Conservation (phyloP, 2,329 filamentous ascomycete genomes). For the Aspergillus sergii region DNA sequence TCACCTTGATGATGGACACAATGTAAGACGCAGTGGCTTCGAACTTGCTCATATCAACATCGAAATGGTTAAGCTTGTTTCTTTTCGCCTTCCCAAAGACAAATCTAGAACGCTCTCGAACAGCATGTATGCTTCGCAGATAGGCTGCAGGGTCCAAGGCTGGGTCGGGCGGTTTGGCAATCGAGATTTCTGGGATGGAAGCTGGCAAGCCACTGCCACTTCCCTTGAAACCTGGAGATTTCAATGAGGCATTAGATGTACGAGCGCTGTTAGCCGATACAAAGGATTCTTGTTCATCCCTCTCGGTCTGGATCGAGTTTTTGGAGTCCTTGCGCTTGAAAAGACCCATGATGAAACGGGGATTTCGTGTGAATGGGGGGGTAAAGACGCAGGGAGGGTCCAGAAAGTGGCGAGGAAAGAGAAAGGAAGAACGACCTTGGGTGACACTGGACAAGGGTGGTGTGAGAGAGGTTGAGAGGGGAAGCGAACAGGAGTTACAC, state of each 20-base stretch:
- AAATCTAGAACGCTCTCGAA: constrained; percentile 75
- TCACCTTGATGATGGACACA: constrained; percentile 90
- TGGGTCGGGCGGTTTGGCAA: constrained; percentile 85
- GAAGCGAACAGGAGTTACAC: constrained; percentile 3
- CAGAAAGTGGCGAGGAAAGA: neutral
- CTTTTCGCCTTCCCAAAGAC: constrained; percentile 75
- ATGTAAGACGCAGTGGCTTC: constrained; percentile 82
- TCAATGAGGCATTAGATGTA: constrained; percentile 51
- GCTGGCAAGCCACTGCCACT: constrained; percentile 51
- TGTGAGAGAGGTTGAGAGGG: constrained; percentile 11
- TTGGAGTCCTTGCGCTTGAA: constrained; percentile 52
- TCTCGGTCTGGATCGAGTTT: constrained; percentile 39
- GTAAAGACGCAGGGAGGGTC: neutral
- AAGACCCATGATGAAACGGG: constrained; percentile 42
- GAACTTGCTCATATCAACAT: constrained; percentile 85
- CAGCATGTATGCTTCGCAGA: constrained; percentile 83
- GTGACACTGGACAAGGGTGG: constrained; percentile 6
- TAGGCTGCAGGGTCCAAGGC: constrained; percentile 86
- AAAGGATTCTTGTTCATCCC: constrained; percentile 44
- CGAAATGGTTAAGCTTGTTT: constrained; percentile 81
- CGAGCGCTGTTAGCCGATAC: constrained; percentile 46
- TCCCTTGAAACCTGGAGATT: constrained; percentile 52
- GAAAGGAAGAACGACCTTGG: constrained; percentile 5
- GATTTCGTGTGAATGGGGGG: neutral
- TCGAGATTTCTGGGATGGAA: constrained; percentile 71